phyloP scores from a whole-genome alignment of 2,329 filamentous ascomycete species.

The Beauveria sp. region DNA sequence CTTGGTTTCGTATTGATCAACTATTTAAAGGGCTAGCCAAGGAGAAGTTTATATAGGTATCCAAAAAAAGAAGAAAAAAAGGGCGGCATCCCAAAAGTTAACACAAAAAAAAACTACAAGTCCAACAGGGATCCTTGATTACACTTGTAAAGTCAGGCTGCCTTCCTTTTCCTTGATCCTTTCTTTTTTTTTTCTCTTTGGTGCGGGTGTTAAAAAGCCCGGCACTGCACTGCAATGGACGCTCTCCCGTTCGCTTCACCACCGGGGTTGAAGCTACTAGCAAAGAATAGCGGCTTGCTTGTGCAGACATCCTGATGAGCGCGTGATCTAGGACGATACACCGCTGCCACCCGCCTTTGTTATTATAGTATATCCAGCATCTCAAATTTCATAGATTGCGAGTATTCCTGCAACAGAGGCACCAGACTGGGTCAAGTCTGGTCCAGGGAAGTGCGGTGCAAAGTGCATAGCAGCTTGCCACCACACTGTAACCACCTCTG shows the following conservation, averaged over 20 bases:
- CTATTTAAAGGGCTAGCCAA: conserved; percentile 5
- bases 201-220: background rate
- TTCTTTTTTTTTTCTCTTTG: conserved; percentile 10
- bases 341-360: conserved; percentile 2
- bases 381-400: background rate
- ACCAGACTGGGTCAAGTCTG: conserved; percentile 2
- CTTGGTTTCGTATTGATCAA: conserved; percentile 10
- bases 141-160: background rate
- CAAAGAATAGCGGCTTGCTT: background rate
- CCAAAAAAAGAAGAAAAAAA: background rate
- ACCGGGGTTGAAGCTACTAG: conserved; percentile 2
- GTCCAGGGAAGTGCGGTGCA: background rate
- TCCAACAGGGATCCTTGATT: conserved; percentile 4
- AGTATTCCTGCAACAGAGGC: background rate
- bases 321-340: background rate
- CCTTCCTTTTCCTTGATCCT: background rate
- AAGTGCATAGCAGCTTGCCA: conserved; percentile 9
- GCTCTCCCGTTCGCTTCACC: conserved; percentile 3
- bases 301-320: background rate
- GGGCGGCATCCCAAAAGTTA: conserved; percentile 1
- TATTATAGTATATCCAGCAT: conserved; percentile 4
- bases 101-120: background rate
- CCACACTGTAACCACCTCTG: conserved; percentile 21
- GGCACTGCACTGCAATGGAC: background rate
- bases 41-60: conserved; percentile 6